Conservation (phyloP, 257 asterid species). For the Ilex asprella region DNA sequence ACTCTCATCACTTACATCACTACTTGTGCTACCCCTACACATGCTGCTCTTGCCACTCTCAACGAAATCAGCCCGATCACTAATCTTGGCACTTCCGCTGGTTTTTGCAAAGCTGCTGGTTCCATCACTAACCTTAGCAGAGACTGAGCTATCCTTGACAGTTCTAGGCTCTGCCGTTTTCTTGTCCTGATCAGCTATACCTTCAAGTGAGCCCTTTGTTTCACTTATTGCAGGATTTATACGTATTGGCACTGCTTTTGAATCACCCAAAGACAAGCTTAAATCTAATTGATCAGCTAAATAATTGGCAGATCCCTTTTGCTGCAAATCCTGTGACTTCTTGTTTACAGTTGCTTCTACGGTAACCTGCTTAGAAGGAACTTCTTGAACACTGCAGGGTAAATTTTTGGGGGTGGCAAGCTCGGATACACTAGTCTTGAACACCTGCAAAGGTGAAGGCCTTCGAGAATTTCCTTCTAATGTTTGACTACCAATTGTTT, state of each 20-base stretch:
- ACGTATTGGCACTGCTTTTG: conserved; percentile 15
- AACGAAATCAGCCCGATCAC: conserved; percentile 48
- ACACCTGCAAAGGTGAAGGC: conserved; percentile 34
- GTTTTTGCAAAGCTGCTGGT: conserved; percentile 44
- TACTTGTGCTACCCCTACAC: conserved; percentile 81
- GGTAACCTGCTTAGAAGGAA: conserved; percentile 23
- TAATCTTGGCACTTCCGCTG: conserved; percentile 47
- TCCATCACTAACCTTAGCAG: conserved; percentile 49
- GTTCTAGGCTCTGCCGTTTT: conserved; percentile 25
- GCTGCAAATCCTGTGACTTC: conserved; percentile 17
- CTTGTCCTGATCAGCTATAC: conserved; percentile 22
- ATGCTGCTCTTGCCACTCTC: conserved; percentile 87
- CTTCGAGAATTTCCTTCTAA: conserved; percentile 30
- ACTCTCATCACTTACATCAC: conserved; percentile 70
- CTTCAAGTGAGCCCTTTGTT: conserved; percentile 24
- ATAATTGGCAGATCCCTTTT: conserved; percentile 28
- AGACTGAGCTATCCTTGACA: conserved; percentile 36
- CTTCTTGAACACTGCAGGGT: conserved; percentile 19
- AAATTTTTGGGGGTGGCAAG: conserved; percentile 26
- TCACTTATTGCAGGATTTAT: conserved; percentile 12
- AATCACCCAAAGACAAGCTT: conserved; percentile 39
- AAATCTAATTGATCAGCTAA: conserved; percentile 40
- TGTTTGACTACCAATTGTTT: conserved; percentile 29
- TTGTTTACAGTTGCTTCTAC: conserved; percentile 20
- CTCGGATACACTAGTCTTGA: conserved; percentile 27